phyloP scores from a whole-genome alignment of 257 asterid genomes.

The Solanum boliviense region DNA sequence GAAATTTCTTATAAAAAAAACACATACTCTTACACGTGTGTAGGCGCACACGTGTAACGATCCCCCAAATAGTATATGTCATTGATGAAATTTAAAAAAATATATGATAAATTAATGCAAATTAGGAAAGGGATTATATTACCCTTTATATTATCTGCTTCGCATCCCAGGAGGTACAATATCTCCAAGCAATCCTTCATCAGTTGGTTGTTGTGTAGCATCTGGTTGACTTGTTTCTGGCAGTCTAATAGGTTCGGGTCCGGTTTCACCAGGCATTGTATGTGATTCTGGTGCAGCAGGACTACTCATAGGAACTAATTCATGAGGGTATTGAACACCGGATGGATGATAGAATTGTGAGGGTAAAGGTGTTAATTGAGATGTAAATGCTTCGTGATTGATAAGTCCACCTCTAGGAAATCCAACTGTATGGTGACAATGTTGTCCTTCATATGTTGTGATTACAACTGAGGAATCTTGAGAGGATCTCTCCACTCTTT shows the following conservation, averaged over 20 bases:
- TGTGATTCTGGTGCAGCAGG: neutral
- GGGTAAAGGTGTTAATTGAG: slow-evolving; percentile 15
- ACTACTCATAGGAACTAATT: neutral
- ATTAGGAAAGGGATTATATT: neutral
- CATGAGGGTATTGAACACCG: slow-evolving; percentile 22
- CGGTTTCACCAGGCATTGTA: slow-evolving; percentile 1
- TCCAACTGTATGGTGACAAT: slow-evolving; percentile 62
- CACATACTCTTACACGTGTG: neutral
- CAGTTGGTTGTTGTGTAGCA: slow-evolving; percentile 10
- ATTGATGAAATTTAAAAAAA: neutral
- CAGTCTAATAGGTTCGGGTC: neutral
- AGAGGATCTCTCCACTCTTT: slow-evolving; percentile 70
- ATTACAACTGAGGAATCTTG: slow-evolving; percentile 69
- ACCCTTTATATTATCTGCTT: slow-evolving; percentile 25
- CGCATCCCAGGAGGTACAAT: slow-evolving; percentile 65
- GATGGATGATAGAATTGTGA: slow-evolving; percentile 21
- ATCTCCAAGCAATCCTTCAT: slow-evolving; percentile 74
- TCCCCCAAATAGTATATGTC: neutral
- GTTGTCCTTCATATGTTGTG: slow-evolving; percentile 88
- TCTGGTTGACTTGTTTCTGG: slow-evolving; percentile 1
- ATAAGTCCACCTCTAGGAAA: slow-evolving; percentile 43
- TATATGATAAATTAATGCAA: neutral
- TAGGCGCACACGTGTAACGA: neutral
- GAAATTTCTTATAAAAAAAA: neutral
- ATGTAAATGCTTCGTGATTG: slow-evolving; percentile 10